Evolutionary conservation across 83 land plant species (phyloP).

Genomic region (Picea abies): DNA sequence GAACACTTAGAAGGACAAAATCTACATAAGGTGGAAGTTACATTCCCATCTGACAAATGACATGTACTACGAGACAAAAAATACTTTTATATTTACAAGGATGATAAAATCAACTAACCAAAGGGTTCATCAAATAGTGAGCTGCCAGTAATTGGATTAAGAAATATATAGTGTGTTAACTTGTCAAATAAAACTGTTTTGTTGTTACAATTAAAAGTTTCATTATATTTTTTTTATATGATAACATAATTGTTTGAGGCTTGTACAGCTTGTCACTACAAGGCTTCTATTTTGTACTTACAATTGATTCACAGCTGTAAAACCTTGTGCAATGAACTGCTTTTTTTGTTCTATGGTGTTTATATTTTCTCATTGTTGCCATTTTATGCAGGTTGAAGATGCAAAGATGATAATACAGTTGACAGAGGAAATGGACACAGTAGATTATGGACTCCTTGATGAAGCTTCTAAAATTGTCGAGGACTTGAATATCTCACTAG

Average conservation of each 20-base stretch:
- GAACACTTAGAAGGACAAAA: too few species aligned
- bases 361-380: not conserved
- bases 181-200: not conserved
- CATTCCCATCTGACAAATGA: too few species aligned
- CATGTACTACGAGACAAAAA: too few species aligned
- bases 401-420: conserved; percentile 83
- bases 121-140: too few species aligned
- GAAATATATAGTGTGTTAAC: too few species aligned
- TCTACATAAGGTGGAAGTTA: too few species aligned
- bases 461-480: conserved; percentile 69
- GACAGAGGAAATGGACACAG: conserved; percentile 81
- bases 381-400: conserved; percentile 72
- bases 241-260: not conserved
- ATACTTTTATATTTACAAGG: too few species aligned
- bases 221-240: not conserved
- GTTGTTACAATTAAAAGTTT: not conserved
- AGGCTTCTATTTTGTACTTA: not conserved
- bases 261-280: not conserved
- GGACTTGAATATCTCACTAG: conserved; percentile 71
- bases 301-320: not conserved
- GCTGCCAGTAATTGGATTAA: too few species aligned
- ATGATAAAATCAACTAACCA: too few species aligned
- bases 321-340: not conserved
- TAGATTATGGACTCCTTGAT: conserved; percentile 73
- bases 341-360: not conserved